These are phyloP conservation scores for Juncus inflexus DNA, from an alignment of 176 grass and related monocot species.

Conservation along the genomic window DNA sequence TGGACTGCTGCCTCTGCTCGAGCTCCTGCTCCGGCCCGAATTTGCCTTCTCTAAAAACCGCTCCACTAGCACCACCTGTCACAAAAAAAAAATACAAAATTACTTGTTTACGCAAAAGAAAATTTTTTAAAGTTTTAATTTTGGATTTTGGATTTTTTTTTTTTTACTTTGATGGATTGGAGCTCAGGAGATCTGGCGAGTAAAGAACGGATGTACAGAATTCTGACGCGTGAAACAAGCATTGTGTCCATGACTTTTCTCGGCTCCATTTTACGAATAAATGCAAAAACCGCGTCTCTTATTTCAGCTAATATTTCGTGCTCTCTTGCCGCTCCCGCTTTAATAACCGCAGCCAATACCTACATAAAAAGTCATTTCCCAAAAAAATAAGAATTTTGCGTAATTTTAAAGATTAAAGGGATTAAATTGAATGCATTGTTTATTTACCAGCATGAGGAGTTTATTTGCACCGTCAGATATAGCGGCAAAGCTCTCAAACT, in stretches of 20 bases:
- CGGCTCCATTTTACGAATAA: constrained; percentile 98
- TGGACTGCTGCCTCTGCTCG: constrained; percentile 92
- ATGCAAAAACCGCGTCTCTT: constrained; percentile 87
- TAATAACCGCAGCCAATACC: constrained; percentile 98
- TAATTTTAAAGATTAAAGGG: constrained; percentile 22
- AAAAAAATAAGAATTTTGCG: constrained; percentile 10
- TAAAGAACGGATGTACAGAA: constrained; percentile 98
- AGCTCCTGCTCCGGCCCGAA: constrained; percentile 81
- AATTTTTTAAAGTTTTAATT: not conserved
- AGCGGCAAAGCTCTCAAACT: constrained; percentile 91
- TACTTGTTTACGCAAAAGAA: constrained; percentile 21
- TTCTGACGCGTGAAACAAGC: constrained; percentile 97
- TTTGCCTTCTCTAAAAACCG: constrained; percentile 89
- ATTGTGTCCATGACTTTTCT: constrained; percentile 98
- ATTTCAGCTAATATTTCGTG: constrained; percentile 99
- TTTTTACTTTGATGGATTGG: constrained; percentile 85
- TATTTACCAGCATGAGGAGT: constrained; percentile 94
- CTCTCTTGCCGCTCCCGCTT: constrained; percentile 95
- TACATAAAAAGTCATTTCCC: constrained; percentile 24
- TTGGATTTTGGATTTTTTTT: not conserved
- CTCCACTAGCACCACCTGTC: constrained; percentile 82
- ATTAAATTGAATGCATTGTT: constrained; percentile 9
- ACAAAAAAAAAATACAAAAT: constrained; percentile 21
- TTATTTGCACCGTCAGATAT: constrained; percentile 98
- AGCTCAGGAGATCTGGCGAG: constrained; percentile 94